Conservation (phyloP, 805 yeast genomes). For the Candida corydali region DNA sequence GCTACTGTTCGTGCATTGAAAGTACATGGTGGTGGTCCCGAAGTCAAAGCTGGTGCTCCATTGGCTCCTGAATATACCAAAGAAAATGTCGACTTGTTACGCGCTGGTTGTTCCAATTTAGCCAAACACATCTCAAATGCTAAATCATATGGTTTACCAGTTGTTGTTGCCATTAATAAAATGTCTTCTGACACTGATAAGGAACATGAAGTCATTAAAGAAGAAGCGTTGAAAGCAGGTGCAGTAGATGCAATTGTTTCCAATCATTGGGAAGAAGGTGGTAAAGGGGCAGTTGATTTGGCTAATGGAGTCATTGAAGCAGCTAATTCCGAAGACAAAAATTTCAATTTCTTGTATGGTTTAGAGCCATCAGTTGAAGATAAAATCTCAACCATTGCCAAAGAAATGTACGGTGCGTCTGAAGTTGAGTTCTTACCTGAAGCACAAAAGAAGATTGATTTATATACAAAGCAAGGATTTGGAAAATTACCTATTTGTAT, state of each 20-base stretch:
- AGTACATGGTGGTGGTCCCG: slow-evolving; percentile 87
- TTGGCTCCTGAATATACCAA: slow-evolving; percentile 68
- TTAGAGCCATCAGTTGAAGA: slow-evolving; percentile 61
- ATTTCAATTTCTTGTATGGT: slow-evolving; percentile 56
- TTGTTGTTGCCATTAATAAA: slow-evolving; percentile 77
- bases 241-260: slow-evolving; percentile 76
- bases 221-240: slow-evolving; percentile 70
- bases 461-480: slow-evolving; percentile 70
- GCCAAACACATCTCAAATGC: slow-evolving; percentile 76
- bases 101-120: slow-evolving; percentile 69
- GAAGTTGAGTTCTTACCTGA: slow-evolving; percentile 64
- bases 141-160: slow-evolving; percentile 68
- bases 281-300: slow-evolving; percentile 70
- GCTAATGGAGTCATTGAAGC: slow-evolving; percentile 70
- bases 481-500: slow-evolving; percentile 77
- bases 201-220: slow-evolving; percentile 65
- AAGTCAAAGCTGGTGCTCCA: slow-evolving; percentile 80
- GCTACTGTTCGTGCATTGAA: slow-evolving; percentile 84
- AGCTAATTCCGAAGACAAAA: slow-evolving; percentile 42
- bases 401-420: slow-evolving; percentile 74
- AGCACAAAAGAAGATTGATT: slow-evolving; percentile 65
- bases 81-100: slow-evolving; percentile 67
- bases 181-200: slow-evolving; percentile 68
- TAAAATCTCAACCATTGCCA: slow-evolving; percentile 63
- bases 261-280: slow-evolving; percentile 87